phyloP scores from a whole-genome alignment of 225 moss, liverwort and hornwort species.

The Bryoerythrophyllum caledonicum region DNA sequence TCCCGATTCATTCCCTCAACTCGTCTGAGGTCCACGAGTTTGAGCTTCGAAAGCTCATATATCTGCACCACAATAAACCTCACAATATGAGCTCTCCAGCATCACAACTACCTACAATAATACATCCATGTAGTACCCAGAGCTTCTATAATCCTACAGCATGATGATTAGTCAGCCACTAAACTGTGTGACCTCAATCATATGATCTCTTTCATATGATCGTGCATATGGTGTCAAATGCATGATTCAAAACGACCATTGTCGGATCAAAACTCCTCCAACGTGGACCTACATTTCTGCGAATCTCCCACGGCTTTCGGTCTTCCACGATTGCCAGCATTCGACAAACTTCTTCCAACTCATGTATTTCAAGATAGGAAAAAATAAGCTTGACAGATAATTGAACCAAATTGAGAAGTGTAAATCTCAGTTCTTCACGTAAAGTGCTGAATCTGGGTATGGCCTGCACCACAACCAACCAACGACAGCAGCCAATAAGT shows the following conservation, averaged over 20 bases:
- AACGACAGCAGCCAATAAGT: background rate
- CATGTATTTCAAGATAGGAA: accelerated
- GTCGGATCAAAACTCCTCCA: accelerated
- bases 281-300: background rate
- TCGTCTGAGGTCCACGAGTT: background rate
- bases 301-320: background rate
- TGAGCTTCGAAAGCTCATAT: background rate
- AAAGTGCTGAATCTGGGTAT: accelerated
- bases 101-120: background rate
- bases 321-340: background rate
- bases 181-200: accelerated
- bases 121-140: background rate
- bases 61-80: background rate
- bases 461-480: background rate
- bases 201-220: accelerated
- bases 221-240: background rate
- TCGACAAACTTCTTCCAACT: accelerated
- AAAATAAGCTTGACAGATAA: too few species aligned
- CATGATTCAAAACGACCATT: accelerated
- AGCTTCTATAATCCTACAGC: background rate
- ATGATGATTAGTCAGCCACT: too few species aligned
- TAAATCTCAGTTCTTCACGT: background rate
- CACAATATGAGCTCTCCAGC: background rate
- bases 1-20: accelerated
- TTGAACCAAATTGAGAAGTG: background rate